These are phyloP conservation scores for Metrosideros polymorpha DNA, from an alignment of 441 rosid genomes.

Conservation along the genomic window DNA sequence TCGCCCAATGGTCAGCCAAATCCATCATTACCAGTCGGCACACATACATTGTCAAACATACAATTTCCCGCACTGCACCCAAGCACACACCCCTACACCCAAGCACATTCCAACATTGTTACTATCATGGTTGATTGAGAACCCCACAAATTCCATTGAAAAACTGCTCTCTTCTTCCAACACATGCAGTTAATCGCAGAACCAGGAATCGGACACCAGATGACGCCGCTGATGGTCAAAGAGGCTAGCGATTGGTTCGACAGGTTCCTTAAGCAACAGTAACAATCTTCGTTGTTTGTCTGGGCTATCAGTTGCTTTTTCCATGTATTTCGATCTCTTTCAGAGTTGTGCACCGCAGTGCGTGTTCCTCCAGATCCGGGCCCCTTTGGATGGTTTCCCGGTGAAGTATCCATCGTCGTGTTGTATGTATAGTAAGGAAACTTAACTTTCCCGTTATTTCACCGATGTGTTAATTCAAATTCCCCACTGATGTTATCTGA, in stretches of 20 bases:
- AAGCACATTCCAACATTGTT: neutral
- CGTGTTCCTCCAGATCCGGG: neutral
- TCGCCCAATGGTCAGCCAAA: neutral
- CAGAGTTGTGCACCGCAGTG: neutral
- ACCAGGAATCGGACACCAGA: constrained; percentile 63
- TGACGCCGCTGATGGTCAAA: constrained; percentile 72
- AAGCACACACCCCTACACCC: no score
- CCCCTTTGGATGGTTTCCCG: neutral
- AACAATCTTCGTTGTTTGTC: neutral
- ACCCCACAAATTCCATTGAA: neutral
- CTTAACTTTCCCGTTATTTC: neutral
- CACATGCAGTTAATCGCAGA: constrained; percentile 52
- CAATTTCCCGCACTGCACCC: neutral
- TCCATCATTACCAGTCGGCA: neutral
- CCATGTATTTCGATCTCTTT: neutral
- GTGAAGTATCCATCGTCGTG: neutral
- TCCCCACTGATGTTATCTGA: neutral
- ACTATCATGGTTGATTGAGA: neutral
- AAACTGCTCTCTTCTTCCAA: neutral
- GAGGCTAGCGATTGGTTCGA: constrained; percentile 88
- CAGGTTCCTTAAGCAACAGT: constrained; percentile 38
- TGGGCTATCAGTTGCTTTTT: neutral
- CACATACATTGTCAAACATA: neutral
- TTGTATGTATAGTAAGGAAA: neutral
- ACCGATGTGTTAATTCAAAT: neutral